Base-by-base conservation (phyloP, 768 basidiomycete species). In the Mycena indigotica region DNA sequence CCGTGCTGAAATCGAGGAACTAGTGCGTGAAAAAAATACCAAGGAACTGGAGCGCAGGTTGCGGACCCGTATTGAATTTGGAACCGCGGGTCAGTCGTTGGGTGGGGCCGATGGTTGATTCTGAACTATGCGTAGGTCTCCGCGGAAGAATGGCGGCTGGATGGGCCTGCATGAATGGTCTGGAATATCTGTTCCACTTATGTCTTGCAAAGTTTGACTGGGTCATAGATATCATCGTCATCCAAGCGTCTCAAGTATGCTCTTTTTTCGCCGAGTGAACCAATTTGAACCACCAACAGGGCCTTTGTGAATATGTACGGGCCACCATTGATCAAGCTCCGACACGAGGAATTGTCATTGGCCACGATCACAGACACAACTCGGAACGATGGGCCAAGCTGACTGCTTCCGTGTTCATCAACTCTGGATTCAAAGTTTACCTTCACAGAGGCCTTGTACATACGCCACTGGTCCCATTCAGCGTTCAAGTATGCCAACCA, bases 91-190 rank as follows among this genome's bases (percentile, higher is more conserved):
- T 87, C 68, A 44, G n/a, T 44, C 21, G 35, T 50, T n/a, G n/a
- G n/a, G n/a, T n/a, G n/a, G n/a, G n/a, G n/a, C 24, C 40, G 39
- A 23, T 23, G 50, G 25, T 62, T 28, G 17, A 15, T 19, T 50
- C 50, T 60, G 26, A 26, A 30, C 52, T 5, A 50, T 19, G 30
- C 30, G 3, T 61, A 89, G 92, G 92, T 52, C 75, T 93, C 21
- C 77, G 91, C 65, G 91, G 87, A 1, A 79, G 74, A 61, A 95
- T 95, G 93, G 88, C 90, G 63, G 92, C 92, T 6, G 93, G 93
- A 1, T 93, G 88, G 83, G 80, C 89, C n/a, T 82, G 89, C 54
- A 94, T 95, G 91, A 95, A 95, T 67, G 91, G 81, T 79, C 21
- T 10, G 65, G 55, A 5, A 49, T 5, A 35, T 40, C 48, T 32